Evolutionary conservation across 202 grass and related monocot species (phyloP), one percentile per base, ranked within the genome.

Genomic region (Zizania palustris): DNA sequence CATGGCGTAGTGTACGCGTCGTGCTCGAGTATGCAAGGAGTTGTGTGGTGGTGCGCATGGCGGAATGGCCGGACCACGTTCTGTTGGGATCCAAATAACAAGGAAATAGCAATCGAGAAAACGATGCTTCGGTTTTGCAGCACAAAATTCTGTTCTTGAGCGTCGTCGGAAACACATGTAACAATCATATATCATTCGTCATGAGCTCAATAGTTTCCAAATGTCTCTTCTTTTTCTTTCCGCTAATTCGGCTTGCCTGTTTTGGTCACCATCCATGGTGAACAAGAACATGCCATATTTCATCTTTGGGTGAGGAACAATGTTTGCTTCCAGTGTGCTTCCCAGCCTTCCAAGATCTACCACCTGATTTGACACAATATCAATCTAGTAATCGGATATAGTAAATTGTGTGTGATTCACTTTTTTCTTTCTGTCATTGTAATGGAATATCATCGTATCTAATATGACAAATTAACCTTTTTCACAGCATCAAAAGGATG

Each of bases 391-490:
- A 44, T 22, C n/a, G 16, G 51, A 55, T 55, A 9, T 55, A 12
- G 6, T 12, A 20, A 12, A 3, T 20, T 7, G 19, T 19, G 51
- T 12, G 9, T 3, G 9, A 20, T 20, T 55, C n/a, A 5, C n/a
- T 20, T 1, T 9, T 55, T 55, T 20, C 0, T 9, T 55, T 55
- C 7, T 9, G 20, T 50, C 49, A 72, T 61, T 59, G 66, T 28
- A 82, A 61, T 39, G 41, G 41, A 36, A 87, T 39, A 63, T 4
- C 9, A 71, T 81, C 63, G 69, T 28, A 28, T 11, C 78, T 16
- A 78, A 41, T 66, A 65, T 21, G 60, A 73, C 67, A 82, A 78
- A 82, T 51, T 8, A 60, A 73, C 44, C 58, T 77, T 77, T 49
- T 7, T 28, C 28, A 19, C 8, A 44, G 43, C 73, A 60, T 49